Percentiles rank a stretch among this genome's conserved stretches.
phyloP scores from a whole-genome alignment of 2,329 filamentous ascomycete genomes.

The Xylaria sp. region DNA sequence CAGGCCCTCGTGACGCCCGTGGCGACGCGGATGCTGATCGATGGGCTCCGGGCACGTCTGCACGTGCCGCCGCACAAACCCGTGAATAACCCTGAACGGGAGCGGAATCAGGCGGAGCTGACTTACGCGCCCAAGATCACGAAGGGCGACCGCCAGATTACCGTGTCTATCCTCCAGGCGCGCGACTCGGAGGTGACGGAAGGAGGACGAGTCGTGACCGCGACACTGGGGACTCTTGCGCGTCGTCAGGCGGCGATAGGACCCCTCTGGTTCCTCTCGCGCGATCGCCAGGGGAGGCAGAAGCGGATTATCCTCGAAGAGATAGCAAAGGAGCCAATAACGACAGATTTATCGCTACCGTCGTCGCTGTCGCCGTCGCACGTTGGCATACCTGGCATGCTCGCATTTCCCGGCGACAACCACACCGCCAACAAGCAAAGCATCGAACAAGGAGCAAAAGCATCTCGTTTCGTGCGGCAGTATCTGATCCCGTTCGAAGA shows the following conservation, averaged over 20 bases:
- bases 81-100: conserved; percentile 45
- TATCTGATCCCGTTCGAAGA: conserved; percentile 31
- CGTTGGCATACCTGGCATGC: not conserved
- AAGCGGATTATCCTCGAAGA: conserved; percentile 43
- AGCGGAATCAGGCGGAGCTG: conserved; percentile 19
- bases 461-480: not conserved
- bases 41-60: conserved; percentile 69
- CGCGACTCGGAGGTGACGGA: conserved; percentile 32
- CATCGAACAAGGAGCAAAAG: not conserved
- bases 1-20: conserved; percentile 64
- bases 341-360: not conserved
- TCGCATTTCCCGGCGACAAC: not conserved
- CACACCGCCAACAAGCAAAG: not conserved
- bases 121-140: conserved; percentile 78
- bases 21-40: conserved; percentile 78
- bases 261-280: conserved; percentile 69
- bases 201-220: not conserved
- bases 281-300: conserved; percentile 47
- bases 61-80: conserved; percentile 72
- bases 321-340: not conserved
- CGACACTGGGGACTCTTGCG: conserved; percentile 54
- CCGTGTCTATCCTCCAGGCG: conserved; percentile 58
- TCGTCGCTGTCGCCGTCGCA: not conserved
- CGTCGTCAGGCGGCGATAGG: conserved; percentile 70
- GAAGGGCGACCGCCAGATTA: conserved; percentile 69